Evolutionary conservation across 306 rosid species (phyloP).

Genomic region (Morella rubra): DNA sequence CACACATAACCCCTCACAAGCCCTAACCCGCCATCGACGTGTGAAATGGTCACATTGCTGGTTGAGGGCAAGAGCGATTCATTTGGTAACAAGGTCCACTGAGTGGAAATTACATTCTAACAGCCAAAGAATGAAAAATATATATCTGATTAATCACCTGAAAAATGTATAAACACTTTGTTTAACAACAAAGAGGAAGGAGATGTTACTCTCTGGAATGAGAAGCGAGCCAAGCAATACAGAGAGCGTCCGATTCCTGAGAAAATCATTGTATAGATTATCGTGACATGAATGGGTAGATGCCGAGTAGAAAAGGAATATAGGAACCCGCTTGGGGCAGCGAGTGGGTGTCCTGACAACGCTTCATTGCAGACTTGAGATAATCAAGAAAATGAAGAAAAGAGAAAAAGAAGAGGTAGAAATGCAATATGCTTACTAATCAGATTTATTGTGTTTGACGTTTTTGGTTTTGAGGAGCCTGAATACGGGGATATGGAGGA

Average conservation of each 20-base stretch:
- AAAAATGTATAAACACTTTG: neutral
- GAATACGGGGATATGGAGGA: too few species aligned
- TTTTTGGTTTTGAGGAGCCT: too few species aligned
- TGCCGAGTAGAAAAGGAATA: neutral
- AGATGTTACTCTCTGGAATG: conserved; percentile 19
- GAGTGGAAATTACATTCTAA: conserved; percentile 26
- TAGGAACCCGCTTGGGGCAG: neutral
- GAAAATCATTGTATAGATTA: conserved; percentile 26
- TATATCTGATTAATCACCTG: neutral
- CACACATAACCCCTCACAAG: conserved; percentile 19
- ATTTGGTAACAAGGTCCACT: conserved; percentile 14
- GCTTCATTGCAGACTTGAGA: neutral
- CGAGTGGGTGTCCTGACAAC: too few species aligned
- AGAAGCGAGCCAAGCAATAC: conserved; percentile 29
- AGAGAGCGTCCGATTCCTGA: conserved; percentile 33
- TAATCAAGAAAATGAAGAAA: neutral
- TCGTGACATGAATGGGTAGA: neutral
- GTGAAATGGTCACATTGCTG: conserved; percentile 14
- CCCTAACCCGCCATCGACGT: conserved; percentile 27
- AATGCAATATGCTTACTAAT: too few species aligned
- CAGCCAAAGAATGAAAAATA: neutral
- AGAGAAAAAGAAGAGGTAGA: neutral
- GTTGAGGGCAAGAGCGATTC: conserved; percentile 8
- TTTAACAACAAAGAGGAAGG: neutral
- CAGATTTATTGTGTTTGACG: too few species aligned